These are phyloP conservation scores for Dactylorhiza incarnata DNA, from an alignment of 106 monocot species.

Conservation along the genomic window DNA sequence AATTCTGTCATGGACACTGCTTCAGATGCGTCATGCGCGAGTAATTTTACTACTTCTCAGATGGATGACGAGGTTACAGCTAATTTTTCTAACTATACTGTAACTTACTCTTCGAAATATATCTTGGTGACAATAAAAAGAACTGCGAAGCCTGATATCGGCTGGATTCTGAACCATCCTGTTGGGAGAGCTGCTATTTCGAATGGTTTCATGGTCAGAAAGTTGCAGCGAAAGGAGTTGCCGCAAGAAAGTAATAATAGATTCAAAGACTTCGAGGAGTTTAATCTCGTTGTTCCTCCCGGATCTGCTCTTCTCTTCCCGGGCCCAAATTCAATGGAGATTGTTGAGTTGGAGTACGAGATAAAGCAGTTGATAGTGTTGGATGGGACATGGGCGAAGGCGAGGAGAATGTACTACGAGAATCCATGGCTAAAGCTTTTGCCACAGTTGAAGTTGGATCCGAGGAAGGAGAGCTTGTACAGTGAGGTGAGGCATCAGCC, in stretches of 20 bases:
- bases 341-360: slow-evolving; percentile 42
- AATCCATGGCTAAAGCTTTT: slow-evolving; percentile 87
- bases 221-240: slow-evolving; percentile 43
- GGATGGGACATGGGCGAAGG: slow-evolving; percentile 91
- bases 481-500: slow-evolving; percentile 88
- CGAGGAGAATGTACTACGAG: slow-evolving; percentile 81
- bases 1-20: background rate
- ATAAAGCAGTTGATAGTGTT: slow-evolving; percentile 77
- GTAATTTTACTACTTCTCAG: too few species aligned
- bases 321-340: slow-evolving; percentile 24
- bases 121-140: slow-evolving; percentile 40
- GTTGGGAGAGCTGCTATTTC: slow-evolving; percentile 23
- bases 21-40: background rate
- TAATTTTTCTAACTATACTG: slow-evolving; percentile 22
- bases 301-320: slow-evolving; percentile 72
- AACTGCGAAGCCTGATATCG: slow-evolving; percentile 44
- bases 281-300: slow-evolving; percentile 40
- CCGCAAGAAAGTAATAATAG: slow-evolving; percentile 8
- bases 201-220: slow-evolving; percentile 56
- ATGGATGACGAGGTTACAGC: slow-evolving; percentile 5
- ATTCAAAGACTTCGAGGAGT: slow-evolving; percentile 49
- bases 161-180: slow-evolving; percentile 24
- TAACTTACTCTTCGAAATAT: slow-evolving; percentile 20
- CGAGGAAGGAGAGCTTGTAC: slow-evolving; percentile 58
- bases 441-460: slow-evolving; percentile 60